Evolutionary conservation across 1,139 yeast genomes (phyloP), one percentile per base, ranked within the genome.

Genomic region (Magnusiomyces ingens): DNA sequence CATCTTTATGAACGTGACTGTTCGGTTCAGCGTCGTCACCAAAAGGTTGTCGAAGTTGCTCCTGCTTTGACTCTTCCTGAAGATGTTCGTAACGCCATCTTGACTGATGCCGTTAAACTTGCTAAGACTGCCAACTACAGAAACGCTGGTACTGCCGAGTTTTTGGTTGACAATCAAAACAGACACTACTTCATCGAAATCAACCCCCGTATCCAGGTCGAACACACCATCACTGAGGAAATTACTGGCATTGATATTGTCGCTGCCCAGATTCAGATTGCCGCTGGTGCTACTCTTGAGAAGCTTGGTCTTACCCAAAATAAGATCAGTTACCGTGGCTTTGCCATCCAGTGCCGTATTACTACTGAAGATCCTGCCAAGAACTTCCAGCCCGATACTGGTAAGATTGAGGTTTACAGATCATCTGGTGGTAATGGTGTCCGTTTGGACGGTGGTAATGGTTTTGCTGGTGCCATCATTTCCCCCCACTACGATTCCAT

Each of bases 351-450:
- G 76, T 94, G 99, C 78, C 90, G 99, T 79, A 93, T 93, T 74
- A 93, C 99, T 54, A 94, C 99, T 52, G 99, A 93, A 74, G 99
- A 93, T 68, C 99, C 99, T 18, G 71, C 96, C 49, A 91, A 90
- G 75, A 88, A 85, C 69, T 93, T 93, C 82, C 97, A 88, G 72
- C 99, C 99, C 17, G 99, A 93, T 69, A 94, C 98, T 2, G 99
- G 99, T 69, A 90, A 93, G 73, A 86, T 93, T 63, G 99, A 93
- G 72, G 99, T 93, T 49, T 93, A 93, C 76, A 82, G 99, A 71
- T 90, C 98, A 41, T 89, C 99, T 42, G 99, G 99, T 75, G 99
- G 99, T 77, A 93, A 93, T 68, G 99, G 99, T 69, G 97, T 93
- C 50, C 84, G 99, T 75, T 79, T 93, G 63, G 99, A 93, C 69